Percentiles rank a stretch among this genome's conserved stretches.
Evolutionary conservation across 768 basidiomycete species (phyloP).

Genomic region (Saitozyma podzolica): DNA sequence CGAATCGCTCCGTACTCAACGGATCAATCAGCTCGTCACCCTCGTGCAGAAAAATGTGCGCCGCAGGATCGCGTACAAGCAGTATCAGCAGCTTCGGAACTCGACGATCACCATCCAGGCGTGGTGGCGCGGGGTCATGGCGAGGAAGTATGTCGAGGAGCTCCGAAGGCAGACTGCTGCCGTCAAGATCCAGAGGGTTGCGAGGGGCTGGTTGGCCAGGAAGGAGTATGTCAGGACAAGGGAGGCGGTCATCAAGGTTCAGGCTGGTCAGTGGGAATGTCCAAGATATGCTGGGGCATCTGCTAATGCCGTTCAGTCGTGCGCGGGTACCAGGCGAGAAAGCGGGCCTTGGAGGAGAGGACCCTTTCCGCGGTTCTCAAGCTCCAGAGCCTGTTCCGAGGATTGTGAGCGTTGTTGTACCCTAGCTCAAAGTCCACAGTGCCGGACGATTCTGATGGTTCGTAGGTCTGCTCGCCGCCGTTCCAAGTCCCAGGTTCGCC

Average conservation of each 20-base stretch:
- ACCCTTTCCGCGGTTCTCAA: slow-evolving; percentile 65
- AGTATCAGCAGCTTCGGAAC: slow-evolving; percentile 67
- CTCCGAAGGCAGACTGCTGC: slow-evolving; percentile 76
- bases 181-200: slow-evolving; percentile 69
- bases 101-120: slow-evolving; percentile 86
- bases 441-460: slow-evolving; percentile 8
- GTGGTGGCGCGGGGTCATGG: slow-evolving; percentile 88
- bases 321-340: slow-evolving; percentile 49
- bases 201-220: slow-evolving; percentile 73
- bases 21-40: slow-evolving; percentile 86
- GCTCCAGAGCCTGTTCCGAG: slow-evolving; percentile 82
- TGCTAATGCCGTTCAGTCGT: slow-evolving; percentile 26
- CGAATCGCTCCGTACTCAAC: slow-evolving; percentile 82
- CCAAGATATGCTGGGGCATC: slow-evolving; percentile 55
- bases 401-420: slow-evolving; percentile 64
- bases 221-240: slow-evolving; percentile 66
- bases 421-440: slow-evolving; percentile 26
- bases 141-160: slow-evolving; percentile 67
- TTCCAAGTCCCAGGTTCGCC: slow-evolving; percentile 55
- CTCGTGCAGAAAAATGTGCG: slow-evolving; percentile 98
- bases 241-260: slow-evolving; percentile 68
- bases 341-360: slow-evolving; percentile 56
- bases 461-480: slow-evolving; percentile 18
- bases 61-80: slow-evolving; percentile 76
- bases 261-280: slow-evolving; percentile 69